A percentile compares a stretch with the other conserved stretches of the same genome.
Evolutionary conservation across 2,329 filamentous ascomycete genomes (phyloP).

Genomic region (Phyllosticta capitalensis): DNA sequence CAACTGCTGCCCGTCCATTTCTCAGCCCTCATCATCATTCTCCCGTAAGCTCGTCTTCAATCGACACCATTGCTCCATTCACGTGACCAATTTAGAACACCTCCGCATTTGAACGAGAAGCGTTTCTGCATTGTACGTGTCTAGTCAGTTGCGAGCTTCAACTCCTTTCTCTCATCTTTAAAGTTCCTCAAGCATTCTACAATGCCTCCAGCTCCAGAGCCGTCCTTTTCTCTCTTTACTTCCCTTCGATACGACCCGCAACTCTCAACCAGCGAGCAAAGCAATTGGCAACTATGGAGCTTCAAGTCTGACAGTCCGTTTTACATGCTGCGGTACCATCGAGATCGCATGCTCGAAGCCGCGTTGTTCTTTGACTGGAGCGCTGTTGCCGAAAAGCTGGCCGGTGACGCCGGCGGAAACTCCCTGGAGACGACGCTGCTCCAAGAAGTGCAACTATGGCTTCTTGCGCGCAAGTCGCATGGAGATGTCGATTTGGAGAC

Average conservation of each 20-base stretch:
- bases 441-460: constrained; percentile 23
- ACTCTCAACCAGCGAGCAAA: constrained; percentile 25
- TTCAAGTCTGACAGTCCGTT: constrained; percentile 49
- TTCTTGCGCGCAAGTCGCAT: not conserved
- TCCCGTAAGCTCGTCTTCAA: not conserved
- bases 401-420: constrained; percentile 28
- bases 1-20: not conserved
- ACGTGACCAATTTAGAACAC: not conserved
- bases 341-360: constrained; percentile 62
- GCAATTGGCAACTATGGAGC: constrained; percentile 42
- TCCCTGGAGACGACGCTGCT: constrained; percentile 24
- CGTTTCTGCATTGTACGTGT: not conserved
- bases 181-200: not conserved
- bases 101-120: not conserved
- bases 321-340: constrained; percentile 73
- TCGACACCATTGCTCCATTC: not conserved
- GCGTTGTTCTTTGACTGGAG: constrained; percentile 42
- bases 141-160: not conserved
- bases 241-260: constrained; percentile 31
- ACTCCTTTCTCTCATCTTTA: not conserved
- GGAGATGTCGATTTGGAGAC: constrained; percentile 12
- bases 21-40: no score
- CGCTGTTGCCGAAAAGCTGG: constrained; percentile 23
- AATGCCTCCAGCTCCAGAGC: not conserved
- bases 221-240: constrained; percentile 29